Evolutionary conservation across 805 yeast species (phyloP).

Genomic region (Candida awuae): DNA sequence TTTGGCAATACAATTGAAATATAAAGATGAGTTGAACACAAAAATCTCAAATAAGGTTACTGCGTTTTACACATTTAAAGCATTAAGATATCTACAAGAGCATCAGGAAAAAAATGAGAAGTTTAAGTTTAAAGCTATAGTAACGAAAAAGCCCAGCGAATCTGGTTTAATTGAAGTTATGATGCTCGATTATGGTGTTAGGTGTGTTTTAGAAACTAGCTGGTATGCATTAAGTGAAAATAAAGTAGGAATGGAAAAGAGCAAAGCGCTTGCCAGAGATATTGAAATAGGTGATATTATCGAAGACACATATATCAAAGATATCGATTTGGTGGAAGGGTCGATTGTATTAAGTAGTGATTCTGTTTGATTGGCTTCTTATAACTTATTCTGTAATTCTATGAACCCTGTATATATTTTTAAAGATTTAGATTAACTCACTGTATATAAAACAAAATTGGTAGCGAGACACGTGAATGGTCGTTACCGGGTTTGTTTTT

Average conservation of each 20-base stretch:
- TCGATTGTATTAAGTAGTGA: constrained; percentile 28
- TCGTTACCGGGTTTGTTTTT: too few relatives aligned
- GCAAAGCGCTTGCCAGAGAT: constrained; percentile 17
- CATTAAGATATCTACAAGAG: constrained; percentile 20
- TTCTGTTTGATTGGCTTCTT: constrained; percentile 13
- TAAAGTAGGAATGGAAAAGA: constrained; percentile 13
- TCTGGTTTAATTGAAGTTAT: constrained; percentile 28
- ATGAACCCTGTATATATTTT: constrained; percentile 15
- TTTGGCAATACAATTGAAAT: constrained; percentile 36
- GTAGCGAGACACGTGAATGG: too few relatives aligned
- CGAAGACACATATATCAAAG: constrained; percentile 32
- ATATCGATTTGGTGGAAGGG: constrained; percentile 39
- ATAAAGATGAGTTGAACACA: constrained; percentile 35
- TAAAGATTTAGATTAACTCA: too few relatives aligned
- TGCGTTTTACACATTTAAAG: constrained; percentile 27
- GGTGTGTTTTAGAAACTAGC: constrained; percentile 22
- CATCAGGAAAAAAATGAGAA: constrained; percentile 18
- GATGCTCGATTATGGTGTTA: constrained; percentile 27
- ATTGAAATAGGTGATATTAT: constrained; percentile 39
- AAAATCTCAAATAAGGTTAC: constrained; percentile 18
- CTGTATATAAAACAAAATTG: too few relatives aligned
- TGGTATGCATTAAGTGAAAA: constrained; percentile 21
- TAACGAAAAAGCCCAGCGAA: constrained; percentile 35
- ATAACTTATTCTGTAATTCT: constrained; percentile 26
- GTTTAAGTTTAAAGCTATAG: constrained; percentile 35